Base-by-base conservation (phyloP, 2,329 filamentous ascomycete species). In the Colletotrichum chlorophyti region DNA sequence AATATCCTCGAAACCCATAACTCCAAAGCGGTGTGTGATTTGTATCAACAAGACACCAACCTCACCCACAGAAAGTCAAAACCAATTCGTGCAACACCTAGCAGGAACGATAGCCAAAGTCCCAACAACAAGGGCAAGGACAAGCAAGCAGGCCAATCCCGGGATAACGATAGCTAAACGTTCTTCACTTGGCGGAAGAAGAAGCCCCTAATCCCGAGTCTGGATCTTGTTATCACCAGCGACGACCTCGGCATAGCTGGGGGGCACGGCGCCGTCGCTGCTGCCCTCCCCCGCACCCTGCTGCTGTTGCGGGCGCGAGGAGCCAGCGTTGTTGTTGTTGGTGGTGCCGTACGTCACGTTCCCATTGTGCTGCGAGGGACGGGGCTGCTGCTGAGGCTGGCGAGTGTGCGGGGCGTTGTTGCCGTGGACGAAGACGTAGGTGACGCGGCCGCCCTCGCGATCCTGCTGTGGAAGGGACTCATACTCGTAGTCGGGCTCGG, bases 231-330 rank as follows among this genome's bases (percentile, higher is more conserved):
- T 78, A 70, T 98, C 94, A 1, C 91, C 93, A 14, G 58, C 46
- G 58, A 97, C 89, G 43, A 92, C 94, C 75, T 97, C 91, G 14
- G 91, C 90, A 73, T 98, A 98, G 12, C 89, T 91, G 4, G 95
- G 94, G 37, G 94, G 93, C 32, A 84, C 80, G 11, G 76, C 77
- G 45, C 79, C 69, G 62, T 75, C 74, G 64, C 73, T 76, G 70
- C 76, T 70, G 35, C 80, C 74, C 68, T 78, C 75, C 62, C 76
- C 78, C 19, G 72, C 70, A 48, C 71, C 65, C 14, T 48, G 45
- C 14, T 31, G 45, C n/a, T 38, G 46, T 3, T 32, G 46, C 14
- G 24, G 29, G 66, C 64, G 66, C 26, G 62, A 49, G 55, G 51
- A 62, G 32, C 52, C 64, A 64, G 42, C 49, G 61, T 53, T n/a